Base-by-base conservation (phyloP, 75 land plant species). In the Isoetes taiwanensis region DNA sequence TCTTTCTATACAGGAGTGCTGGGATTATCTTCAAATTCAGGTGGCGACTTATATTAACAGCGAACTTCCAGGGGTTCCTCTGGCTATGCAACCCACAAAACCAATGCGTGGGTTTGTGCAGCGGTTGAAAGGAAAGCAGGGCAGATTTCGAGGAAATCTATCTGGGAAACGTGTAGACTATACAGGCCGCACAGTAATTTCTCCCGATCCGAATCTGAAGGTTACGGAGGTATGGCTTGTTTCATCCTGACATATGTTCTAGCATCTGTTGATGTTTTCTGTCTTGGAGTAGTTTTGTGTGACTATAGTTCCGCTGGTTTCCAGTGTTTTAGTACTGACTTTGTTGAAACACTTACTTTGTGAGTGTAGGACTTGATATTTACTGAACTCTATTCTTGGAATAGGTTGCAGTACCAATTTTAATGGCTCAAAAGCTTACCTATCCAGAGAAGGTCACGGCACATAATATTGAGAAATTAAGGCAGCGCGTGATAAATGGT, bases 101-200 rank as follows among this genome's bases (percentile, higher is more conserved):
- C 74, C 71, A 21, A 70, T 76, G 34, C 80, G 81, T 32, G 98
- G 95, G 1, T 77, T 93, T 72, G 78, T 93, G 41, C 98, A 93
- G 61, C 76, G 90, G n/a, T 76, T 93, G 12, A 87, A 93, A 71
- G 98, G 95, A 11, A 93, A 93, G 59, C 95, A 87, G 62, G 98
- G 98, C 27, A 80, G 98, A 2, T 93, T 93, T 58, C 82, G 98
- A 42, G 85, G 95, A 21, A 93, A 93, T 40, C 73, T 93, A 26
- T 93, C 89, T 53, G 98, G 98, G 56, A 93, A 93, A 52, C 82
- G 94, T 67, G 98, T 93, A 42, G 85, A 93, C 28, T 93, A 74
- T 70, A 93, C 95, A 70, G 95, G 98, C 34, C 60, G 98, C 39
- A 93, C 98, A 69, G 98, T 93, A 39, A 93, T 93, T 64, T 93